Conservation (phyloP, 176 grass and related monocot genomes). For the Rhipidocladum racemiflorum region DNA sequence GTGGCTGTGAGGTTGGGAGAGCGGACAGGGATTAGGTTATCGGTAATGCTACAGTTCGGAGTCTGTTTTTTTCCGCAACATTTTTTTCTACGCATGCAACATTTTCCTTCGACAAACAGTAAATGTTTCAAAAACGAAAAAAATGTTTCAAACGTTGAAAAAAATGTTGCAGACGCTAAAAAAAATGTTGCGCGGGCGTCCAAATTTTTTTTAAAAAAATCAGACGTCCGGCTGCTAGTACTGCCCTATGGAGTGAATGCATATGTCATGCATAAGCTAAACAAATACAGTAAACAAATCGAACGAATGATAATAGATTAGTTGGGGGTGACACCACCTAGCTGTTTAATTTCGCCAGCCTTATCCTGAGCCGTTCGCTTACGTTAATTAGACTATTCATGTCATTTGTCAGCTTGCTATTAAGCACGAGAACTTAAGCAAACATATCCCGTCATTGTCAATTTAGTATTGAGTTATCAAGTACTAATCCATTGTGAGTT, state of each 20-base stretch:
- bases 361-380: slow-evolving; percentile 30
- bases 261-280: slow-evolving; percentile 36
- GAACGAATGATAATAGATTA: neutral
- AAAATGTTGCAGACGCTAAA: too few species aligned
- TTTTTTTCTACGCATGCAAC: too few species aligned
- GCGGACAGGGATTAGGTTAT: slow-evolving; percentile 32
- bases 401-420: neutral
- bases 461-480: slow-evolving; percentile 1
- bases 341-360: neutral
- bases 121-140: too few species aligned
- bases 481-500: neutral
- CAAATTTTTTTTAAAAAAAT: too few species aligned
- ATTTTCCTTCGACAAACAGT: too few species aligned
- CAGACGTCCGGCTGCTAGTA: too few species aligned
- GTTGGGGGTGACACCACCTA: neutral
- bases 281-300: neutral
- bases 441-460: neutral
- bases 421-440: slow-evolving; percentile 7
- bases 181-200: too few species aligned
- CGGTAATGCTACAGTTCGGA: too few species aligned
- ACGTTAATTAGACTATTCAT: slow-evolving; percentile 6
- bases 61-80: too few species aligned
- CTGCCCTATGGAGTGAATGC: slow-evolving; percentile 5
- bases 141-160: too few species aligned
- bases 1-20: slow-evolving; percentile 4